Base-by-base conservation (phyloP, 2,329 filamentous ascomycete species). In the Rutstroemia sp. region DNA sequence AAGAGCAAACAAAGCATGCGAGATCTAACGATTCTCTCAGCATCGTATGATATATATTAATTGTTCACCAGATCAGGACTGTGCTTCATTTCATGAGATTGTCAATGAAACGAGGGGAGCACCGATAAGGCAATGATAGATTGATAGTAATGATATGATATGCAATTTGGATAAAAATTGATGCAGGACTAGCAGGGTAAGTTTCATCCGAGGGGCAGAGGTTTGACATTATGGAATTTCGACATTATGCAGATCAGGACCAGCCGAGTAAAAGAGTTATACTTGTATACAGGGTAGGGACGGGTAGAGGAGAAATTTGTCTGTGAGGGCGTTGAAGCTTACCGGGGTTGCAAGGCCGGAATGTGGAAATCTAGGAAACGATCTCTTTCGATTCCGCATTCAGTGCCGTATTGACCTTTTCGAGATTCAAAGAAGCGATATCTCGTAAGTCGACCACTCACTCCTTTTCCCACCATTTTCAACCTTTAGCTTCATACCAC, bases 311-410 rank as follows among this genome's bases (percentile, higher is more conserved):
- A 34, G 27, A 34, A 34, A 34, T 34, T 34, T 34, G 57, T 48
- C 39, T 50, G 51, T 57, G 58, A 50, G 53, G 58, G 56, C 56
- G 44, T 56, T 56, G 57, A 58, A 34, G 30, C 30, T 34, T 10
- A 34, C 30, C 30, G 12, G 30, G 30, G 30, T 34, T 34, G 30
- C 30, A 34, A 12, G 30, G 30, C 30, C 30, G 12, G 30, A 34
- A 34, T 34, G 10, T 34, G 30, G 30, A 34, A 34, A 34, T 34
- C 30, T 34, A 12, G 30, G 30, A 12, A 34, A 34, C 30, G 30
- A 34, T 34, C 30, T 34, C 12, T 34, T 5, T 34, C 30, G 30
- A 34, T 12, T 34, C 30, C 12, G 30, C 9, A 34, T 34, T 14
- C 30, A 12, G 9, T 34, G 4, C 30, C 30, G 23, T 23, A 23